Percentiles rank a stretch among this genome's conserved stretches.
These are phyloP conservation scores for Tephrocybe rancida DNA, from an alignment of 768 basidiomycete species.

Conservation along the genomic window DNA sequence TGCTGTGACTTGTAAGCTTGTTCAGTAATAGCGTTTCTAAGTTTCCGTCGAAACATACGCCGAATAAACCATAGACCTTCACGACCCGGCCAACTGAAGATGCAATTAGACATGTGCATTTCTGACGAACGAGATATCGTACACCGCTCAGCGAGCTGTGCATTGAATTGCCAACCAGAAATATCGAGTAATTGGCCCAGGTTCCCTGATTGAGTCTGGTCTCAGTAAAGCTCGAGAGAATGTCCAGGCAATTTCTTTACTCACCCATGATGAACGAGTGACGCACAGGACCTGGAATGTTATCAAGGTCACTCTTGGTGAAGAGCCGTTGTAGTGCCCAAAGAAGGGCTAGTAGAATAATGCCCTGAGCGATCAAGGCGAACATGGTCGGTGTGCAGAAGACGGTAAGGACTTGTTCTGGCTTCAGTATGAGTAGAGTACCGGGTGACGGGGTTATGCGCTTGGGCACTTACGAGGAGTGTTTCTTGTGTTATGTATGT, in stretches of 20 bases:
- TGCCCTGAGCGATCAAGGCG: not conserved
- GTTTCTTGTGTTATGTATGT: too few relatives aligned
- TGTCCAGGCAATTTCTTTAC: not conserved
- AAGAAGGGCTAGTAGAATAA: constrained; percentile 12
- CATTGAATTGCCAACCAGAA: constrained; percentile 11
- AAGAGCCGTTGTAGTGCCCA: constrained; percentile 20
- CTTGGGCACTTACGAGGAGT: too few relatives aligned
- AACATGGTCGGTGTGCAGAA: not conserved
- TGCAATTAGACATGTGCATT: not conserved
- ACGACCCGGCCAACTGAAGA: constrained; percentile 9
- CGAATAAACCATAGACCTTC: constrained; percentile 8
- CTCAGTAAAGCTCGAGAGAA: not conserved
- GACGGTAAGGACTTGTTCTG: too few relatives aligned
- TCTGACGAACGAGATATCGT: not conserved
- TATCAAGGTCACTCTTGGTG: constrained; percentile 28
- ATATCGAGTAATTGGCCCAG: constrained; percentile 11
- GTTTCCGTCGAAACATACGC: not conserved
- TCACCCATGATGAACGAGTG: constrained; percentile 33
- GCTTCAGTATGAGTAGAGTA: too few relatives aligned
- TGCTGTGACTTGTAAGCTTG: not conserved
- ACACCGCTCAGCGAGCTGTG: constrained; percentile 12
- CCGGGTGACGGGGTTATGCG: too few relatives aligned
- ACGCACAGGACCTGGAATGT: constrained; percentile 36
- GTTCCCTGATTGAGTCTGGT: constrained; percentile 1
- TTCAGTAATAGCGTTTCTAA: not conserved